Base-by-base conservation (phyloP, 495 filamentous ascomycete species). In the Lasiosphaeris hirsuta region DNA sequence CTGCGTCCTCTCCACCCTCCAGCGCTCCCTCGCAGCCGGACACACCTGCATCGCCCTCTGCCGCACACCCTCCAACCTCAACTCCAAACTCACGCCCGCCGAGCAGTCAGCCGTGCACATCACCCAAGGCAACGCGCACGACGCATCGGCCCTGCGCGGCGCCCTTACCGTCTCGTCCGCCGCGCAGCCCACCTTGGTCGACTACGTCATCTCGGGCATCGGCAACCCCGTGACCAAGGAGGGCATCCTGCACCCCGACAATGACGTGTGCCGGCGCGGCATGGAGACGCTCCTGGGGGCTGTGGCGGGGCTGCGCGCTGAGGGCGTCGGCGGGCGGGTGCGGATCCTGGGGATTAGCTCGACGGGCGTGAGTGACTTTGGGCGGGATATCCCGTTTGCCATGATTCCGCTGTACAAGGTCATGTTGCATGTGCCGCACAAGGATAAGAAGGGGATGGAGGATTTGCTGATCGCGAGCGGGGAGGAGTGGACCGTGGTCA, bases 401-500 rank as follows among this genome's bases (percentile, higher is more conserved):
- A 67, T 84, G 58, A 42, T 71, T 0, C 78, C 79, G 13, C 36
- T 87, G 36, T 87, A 85, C 65, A 60, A 75, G 40, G 63, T 75
- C 61, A 1, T 81, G 38, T 69, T 87, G 37, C 65, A 67, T 46
- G 71, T 70, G 8, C 78, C 84, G 39, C 82, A 83, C 56, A 72
- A 58, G 9, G 86, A 89, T 62, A 89, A 89, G 76, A 54, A 61
- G 58, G 68, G 69, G 4, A 86, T 87, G 84, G 84, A 88, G 61
- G 62, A 72, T 6, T 42, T 65, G 40, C 61, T 79, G 6, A 60
- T 69, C 6, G 65, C 73, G 34, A 70, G 69, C 46, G 67, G 56
- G 33, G 66, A 68, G 55, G 50, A 64, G 41, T 83, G 72, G 65
- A 72, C 79, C 11, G 66, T 86, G 35, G 64, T 87, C 11, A 69